A percentile compares a stretch with the other conserved stretches of the same genome.
phyloP scores from a whole-genome alignment of 192 early-diverging fungal species.

The Phycomyces nitens region DNA sequence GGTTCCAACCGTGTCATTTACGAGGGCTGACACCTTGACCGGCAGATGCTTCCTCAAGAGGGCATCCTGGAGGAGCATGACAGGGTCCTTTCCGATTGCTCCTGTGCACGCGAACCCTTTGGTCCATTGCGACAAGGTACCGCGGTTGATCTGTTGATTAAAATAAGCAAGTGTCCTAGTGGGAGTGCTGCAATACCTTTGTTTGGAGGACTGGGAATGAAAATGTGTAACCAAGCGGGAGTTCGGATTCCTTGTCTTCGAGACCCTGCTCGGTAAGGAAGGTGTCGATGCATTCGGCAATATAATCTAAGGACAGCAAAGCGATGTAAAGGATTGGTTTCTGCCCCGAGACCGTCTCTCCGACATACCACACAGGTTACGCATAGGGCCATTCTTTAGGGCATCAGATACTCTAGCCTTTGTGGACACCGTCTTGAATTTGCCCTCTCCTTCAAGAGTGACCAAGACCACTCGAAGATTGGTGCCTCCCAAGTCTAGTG shows the following conservation, averaged over 20 bases:
- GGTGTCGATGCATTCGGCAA: conserved; percentile 80
- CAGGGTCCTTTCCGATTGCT: conserved; percentile 82
- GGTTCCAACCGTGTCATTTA: conserved; percentile 97
- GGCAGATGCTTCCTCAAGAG: conserved; percentile 69
- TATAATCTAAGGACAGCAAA: conserved; percentile 60
- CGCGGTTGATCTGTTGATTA: conserved; percentile 54
- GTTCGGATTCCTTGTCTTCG: conserved; percentile 17
- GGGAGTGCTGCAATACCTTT: no score
- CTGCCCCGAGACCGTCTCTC: not conserved
- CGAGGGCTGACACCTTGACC: conserved; percentile 81
- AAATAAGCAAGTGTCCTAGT: conserved; percentile 9
- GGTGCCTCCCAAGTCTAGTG: conserved; percentile 92
- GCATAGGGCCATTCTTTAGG: conserved; percentile 55
- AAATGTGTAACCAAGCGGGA: conserved; percentile 87
- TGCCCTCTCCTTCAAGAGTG: conserved; percentile 71
- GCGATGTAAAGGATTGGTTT: conserved; percentile 3
- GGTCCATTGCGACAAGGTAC: conserved; percentile 69
- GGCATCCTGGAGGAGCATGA: conserved; percentile 76
- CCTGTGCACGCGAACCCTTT: conserved; percentile 85
- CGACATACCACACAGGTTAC: conserved; percentile 42
- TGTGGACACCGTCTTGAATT: conserved; percentile 65
- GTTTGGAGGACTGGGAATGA: conserved; percentile 93
- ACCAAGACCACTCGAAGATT: conserved; percentile 91
- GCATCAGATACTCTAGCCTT: conserved; percentile 64
- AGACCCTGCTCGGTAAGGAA: conserved; percentile 57